Percentiles rank a stretch among this genome's conserved stretches.
Conservation (phyloP, 768 basidiomycete species). For the Mycena leptocephala region DNA sequence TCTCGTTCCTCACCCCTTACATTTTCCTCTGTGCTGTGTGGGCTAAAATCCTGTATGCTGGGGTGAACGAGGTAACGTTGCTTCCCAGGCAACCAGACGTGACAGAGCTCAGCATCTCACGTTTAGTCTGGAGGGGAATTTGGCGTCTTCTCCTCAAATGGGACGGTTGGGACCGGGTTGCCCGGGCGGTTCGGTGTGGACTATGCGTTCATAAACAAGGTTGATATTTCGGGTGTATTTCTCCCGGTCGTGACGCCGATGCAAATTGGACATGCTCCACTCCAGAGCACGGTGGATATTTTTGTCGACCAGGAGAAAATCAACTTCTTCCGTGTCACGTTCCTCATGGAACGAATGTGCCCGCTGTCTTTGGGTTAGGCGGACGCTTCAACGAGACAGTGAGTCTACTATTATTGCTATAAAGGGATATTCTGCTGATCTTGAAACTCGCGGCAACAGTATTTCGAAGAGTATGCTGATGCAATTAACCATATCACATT, state of each 20-base stretch:
- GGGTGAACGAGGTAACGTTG: slow-evolving; percentile 59
- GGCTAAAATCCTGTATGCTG: slow-evolving; percentile 61
- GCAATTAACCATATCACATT: slow-evolving; percentile 61
- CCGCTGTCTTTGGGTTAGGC: slow-evolving; percentile 58
- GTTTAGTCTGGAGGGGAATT: slow-evolving; percentile 65
- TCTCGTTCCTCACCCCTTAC: slow-evolving; percentile 22
- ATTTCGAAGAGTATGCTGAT: slow-evolving; percentile 60
- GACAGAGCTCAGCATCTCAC: background rate
- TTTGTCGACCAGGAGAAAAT: slow-evolving; percentile 66
- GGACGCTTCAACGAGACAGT: slow-evolving; percentile 64
- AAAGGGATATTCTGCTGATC: background rate
- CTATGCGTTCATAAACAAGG: slow-evolving; percentile 66
- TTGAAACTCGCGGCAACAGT: slow-evolving; percentile 44
- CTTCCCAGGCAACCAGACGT: background rate
- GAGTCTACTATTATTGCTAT: background rate
- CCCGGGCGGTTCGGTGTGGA: slow-evolving; percentile 61
- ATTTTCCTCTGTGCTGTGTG: slow-evolving; percentile 24
- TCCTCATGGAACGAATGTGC: slow-evolving; percentile 65
- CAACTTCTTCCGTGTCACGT: slow-evolving; percentile 66
- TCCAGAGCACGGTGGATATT: slow-evolving; percentile 60
- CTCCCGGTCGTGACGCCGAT: background rate
- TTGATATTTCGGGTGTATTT: slow-evolving; percentile 20
- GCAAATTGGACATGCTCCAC: too few species aligned
- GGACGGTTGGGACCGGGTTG: slow-evolving; percentile 56
- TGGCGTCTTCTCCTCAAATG: slow-evolving; percentile 55